These are phyloP conservation scores for Conringia planisiliqua DNA, from an alignment of 345 rosid species.

Conservation along the genomic window DNA sequence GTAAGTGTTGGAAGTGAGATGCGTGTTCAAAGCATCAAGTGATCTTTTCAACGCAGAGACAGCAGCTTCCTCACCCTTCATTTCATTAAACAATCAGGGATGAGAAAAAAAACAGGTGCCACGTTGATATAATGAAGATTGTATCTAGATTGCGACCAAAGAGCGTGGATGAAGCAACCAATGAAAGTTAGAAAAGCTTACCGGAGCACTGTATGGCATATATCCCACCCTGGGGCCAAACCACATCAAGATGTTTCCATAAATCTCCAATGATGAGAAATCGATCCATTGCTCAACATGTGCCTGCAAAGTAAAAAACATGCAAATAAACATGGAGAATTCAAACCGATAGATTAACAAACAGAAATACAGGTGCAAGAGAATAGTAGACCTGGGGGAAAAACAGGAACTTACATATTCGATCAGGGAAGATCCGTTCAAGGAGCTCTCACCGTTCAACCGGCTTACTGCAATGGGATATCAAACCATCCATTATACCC, in stretches of 20 bases:
- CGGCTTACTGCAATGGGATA: slow-evolving; percentile 50
- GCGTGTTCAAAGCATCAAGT: slow-evolving; percentile 63
- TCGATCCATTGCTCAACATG: slow-evolving; percentile 96
- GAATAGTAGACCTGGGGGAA: not conserved
- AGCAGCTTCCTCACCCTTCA: slow-evolving; percentile 81
- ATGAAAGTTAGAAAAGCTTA: slow-evolving; percentile 31
- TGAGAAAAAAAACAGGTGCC: not conserved
- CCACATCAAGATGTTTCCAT: slow-evolving; percentile 56
- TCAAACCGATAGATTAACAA: not conserved
- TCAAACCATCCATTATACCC: slow-evolving; percentile 17
- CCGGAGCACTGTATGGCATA: slow-evolving; percentile 61
- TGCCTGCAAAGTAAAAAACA: slow-evolving; percentile 45
- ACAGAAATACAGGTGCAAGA: not conserved
- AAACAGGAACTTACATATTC: slow-evolving; percentile 53
- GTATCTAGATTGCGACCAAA: not conserved
- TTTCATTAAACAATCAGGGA: not conserved
- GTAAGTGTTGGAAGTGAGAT: slow-evolving; percentile 76
- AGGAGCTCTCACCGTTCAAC: slow-evolving; percentile 56
- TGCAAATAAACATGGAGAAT: not conserved
- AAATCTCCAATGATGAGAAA: slow-evolving; percentile 73
- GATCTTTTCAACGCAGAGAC: slow-evolving; percentile 75
- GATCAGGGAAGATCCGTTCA: slow-evolving; percentile 57
- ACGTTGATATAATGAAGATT: not conserved
- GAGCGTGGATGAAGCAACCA: not conserved
- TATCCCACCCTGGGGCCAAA: slow-evolving; percentile 57